Percentiles rank a stretch among this genome's conserved stretches.
phyloP scores from a whole-genome alignment of 192 early-diverging fungal species.

The Allomyces macrogynus region DNA sequence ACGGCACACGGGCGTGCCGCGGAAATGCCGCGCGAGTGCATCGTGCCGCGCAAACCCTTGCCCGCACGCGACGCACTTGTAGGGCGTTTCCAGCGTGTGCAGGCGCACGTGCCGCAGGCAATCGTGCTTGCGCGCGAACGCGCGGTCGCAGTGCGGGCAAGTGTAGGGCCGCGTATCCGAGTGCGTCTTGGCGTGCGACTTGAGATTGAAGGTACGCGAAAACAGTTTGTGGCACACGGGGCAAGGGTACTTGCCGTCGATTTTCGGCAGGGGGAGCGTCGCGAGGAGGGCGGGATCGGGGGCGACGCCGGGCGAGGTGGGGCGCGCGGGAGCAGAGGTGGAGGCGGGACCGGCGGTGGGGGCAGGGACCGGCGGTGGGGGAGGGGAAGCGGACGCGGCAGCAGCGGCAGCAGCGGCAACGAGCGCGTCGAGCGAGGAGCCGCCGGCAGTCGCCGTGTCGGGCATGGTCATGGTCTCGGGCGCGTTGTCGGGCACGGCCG shows the following conservation, averaged over 20 bases:
- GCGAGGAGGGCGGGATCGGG: no score
- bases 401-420: no score
- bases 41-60: constrained; percentile 63
- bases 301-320: no score
- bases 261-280: no score
- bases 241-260: constrained; percentile 21
- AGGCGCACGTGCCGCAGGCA: constrained; percentile 51
- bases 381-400: no score
- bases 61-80: constrained; percentile 47
- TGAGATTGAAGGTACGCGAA: constrained; percentile 61
- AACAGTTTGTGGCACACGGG: constrained; percentile 46
- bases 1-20: constrained; percentile 10
- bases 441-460: no score
- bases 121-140: constrained; percentile 62
- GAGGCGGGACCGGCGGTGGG: no score
- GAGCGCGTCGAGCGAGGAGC: no score
- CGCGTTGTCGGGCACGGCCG: no score
- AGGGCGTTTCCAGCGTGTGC: constrained; percentile 53
- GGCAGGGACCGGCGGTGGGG: no score
- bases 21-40: constrained; percentile 50
- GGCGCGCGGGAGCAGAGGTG: no score
- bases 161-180: constrained; percentile 31
- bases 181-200: constrained; percentile 54
- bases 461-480: no score
- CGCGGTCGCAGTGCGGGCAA: constrained; percentile 33